A percentile compares a stretch with the other conserved stretches of the same genome.
phyloP scores from a whole-genome alignment of 2,329 filamentous ascomycete species.

The Colletotrichum viniferum region DNA sequence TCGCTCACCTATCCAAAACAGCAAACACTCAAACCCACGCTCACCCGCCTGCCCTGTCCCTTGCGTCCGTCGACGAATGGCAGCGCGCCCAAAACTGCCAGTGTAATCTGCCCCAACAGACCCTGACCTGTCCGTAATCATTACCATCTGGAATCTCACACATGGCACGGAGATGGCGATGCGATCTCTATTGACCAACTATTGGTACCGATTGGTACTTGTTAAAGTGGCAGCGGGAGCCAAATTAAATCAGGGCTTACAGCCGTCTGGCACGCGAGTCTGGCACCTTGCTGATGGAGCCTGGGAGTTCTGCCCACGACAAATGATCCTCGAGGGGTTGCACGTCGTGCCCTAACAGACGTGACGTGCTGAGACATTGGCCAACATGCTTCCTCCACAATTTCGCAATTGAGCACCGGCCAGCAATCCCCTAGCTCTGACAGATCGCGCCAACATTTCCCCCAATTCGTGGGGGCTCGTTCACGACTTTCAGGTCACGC shows the following conservation, averaged over 20 bases:
- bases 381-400: not conserved
- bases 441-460: not conserved
- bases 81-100: constrained; percentile 1
- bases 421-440: not conserved
- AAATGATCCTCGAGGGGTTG: not conserved
- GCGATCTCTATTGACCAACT: not conserved
- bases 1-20: not conserved
- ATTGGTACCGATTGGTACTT: not conserved
- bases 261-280: not conserved
- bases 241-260: not conserved
- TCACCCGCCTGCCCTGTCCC: constrained; percentile 6
- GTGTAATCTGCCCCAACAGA: constrained; percentile 18
- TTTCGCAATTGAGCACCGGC: not conserved
- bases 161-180: constrained; percentile 6
- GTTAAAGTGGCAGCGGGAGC: not conserved
- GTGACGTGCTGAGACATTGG: constrained; percentile 12
- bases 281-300: not conserved
- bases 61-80: constrained; percentile 18
- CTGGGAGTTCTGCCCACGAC: not conserved
- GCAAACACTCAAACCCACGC: not conserved
- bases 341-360: not conserved
- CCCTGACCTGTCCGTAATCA: constrained; percentile 1
- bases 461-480: not conserved
- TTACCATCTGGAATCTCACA: not conserved
- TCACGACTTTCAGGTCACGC: constrained; percentile 10